phyloP scores from a whole-genome alignment of 2,329 filamentous ascomycete genomes.

The Lachnellula cervina region DNA sequence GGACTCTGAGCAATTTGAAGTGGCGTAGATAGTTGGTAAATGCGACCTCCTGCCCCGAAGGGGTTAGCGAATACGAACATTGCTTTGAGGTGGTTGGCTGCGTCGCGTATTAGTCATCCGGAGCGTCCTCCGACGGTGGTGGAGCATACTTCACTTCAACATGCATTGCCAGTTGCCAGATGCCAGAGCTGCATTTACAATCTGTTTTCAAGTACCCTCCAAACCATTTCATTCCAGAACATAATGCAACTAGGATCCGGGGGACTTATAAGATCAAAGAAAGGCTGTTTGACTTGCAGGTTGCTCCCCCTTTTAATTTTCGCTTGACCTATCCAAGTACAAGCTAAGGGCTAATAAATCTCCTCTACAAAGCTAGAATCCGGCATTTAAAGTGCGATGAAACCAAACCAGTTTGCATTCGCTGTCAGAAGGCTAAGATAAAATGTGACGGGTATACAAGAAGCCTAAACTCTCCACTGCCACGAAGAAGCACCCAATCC shows the following conservation, averaged over 20 bases:
- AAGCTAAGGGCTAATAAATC: background rate
- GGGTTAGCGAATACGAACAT: too few relatives aligned
- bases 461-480: background rate
- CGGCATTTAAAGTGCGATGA: slow-evolving; percentile 25
- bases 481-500: background rate
- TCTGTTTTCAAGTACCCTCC: background rate
- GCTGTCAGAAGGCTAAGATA: slow-evolving; percentile 16
- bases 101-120: background rate
- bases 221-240: background rate
- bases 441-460: slow-evolving; percentile 21
- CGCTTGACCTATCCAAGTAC: background rate
- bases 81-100: background rate
- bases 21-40: too few relatives aligned
- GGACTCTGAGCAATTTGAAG: too few relatives aligned
- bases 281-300: background rate
- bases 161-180: too few relatives aligned
- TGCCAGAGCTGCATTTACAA: too few relatives aligned
- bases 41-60: background rate
- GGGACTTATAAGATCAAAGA: slow-evolving; percentile 1
- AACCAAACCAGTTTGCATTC: slow-evolving; percentile 15
- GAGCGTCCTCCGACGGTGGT: background rate
- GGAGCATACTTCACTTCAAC: background rate
- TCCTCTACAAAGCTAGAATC: slow-evolving; percentile 5
- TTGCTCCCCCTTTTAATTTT: background rate
- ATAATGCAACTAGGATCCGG: background rate